Conservation (phyloP, 1,284 basidiomycete genomes). For the Cryptococcus sp. region DNA sequence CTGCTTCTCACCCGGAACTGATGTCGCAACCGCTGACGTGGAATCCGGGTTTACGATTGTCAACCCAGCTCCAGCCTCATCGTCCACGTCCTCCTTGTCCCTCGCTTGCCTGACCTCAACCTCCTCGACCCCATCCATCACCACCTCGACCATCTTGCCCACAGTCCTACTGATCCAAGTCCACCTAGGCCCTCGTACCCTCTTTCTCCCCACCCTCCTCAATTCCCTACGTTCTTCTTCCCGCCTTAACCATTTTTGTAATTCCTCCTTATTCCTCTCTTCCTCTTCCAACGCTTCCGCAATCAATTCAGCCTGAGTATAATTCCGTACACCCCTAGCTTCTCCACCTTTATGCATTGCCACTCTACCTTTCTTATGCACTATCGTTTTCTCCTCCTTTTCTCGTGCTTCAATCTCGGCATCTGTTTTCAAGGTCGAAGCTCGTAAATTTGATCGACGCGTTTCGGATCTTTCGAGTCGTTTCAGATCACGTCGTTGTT, state of each 20-base stretch:
- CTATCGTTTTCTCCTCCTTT: constrained; percentile 16
- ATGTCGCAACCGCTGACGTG: too few relatives aligned
- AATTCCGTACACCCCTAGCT: constrained; percentile 23
- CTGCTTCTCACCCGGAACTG: too few relatives aligned
- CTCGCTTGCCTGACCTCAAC: too few relatives aligned
- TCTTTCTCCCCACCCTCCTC: constrained; percentile 46
- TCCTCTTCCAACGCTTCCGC: constrained; percentile 53
- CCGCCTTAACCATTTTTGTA: constrained; percentile 49
- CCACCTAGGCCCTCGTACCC: constrained; percentile 51
- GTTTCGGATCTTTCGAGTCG: constrained; percentile 30
- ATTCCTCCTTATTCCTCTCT: constrained; percentile 52
- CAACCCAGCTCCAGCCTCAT: too few relatives aligned
- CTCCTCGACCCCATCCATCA: constrained; percentile 5
- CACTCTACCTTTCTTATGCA: constrained; percentile 24
- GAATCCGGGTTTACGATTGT: too few relatives aligned
- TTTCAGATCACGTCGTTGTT: constrained; percentile 36
- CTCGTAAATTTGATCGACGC: constrained; percentile 37
- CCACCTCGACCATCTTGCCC: constrained; percentile 38
- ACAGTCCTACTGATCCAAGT: constrained; percentile 49
- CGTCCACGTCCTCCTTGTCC: too few relatives aligned
- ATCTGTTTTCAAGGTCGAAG: constrained; percentile 38
- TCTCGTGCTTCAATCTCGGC: constrained; percentile 23
- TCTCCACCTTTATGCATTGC: constrained; percentile 39
- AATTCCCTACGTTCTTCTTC: constrained; percentile 51
- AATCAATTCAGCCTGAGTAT: constrained; percentile 53